Evolutionary conservation across 2,329 filamentous ascomycete species (phyloP).

Genomic region (Colletotrichum orbiculare): DNA sequence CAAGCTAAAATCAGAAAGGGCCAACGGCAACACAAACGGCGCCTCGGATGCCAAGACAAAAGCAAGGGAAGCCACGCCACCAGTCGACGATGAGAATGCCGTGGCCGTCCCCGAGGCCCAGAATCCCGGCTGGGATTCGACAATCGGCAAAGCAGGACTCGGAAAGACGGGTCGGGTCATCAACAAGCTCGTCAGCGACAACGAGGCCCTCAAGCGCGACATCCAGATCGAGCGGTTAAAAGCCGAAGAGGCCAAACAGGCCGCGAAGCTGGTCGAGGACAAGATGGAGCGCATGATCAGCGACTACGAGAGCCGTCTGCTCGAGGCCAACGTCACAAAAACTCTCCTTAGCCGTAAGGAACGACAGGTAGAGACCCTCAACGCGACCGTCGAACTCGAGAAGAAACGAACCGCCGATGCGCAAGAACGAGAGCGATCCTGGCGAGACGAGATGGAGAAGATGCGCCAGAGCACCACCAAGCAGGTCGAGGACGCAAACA

Average conservation of each 20-base stretch:
- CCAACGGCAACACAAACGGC: slow-evolving; percentile 20
- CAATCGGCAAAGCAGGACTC: slow-evolving; percentile 75
- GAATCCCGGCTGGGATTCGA: slow-evolving; percentile 68
- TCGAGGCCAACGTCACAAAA: slow-evolving; percentile 78
- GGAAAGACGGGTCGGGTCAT: slow-evolving; percentile 84
- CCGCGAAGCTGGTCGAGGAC: slow-evolving; percentile 74
- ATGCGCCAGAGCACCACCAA: slow-evolving; percentile 67
- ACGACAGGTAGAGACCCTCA: slow-evolving; percentile 77
- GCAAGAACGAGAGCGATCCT: slow-evolving; percentile 68
- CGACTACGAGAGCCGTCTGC: slow-evolving; percentile 76
- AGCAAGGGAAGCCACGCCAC: slow-evolving; percentile 25
- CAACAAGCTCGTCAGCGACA: slow-evolving; percentile 83
- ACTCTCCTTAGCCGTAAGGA: slow-evolving; percentile 78
- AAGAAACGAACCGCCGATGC: slow-evolving; percentile 70
- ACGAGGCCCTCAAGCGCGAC: slow-evolving; percentile 81
- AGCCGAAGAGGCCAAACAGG: slow-evolving; percentile 77
- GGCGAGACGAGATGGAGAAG: slow-evolving; percentile 73
- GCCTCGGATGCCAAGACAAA: slow-evolving; percentile 25
- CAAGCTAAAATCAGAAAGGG: slow-evolving; percentile 49
- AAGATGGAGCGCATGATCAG: slow-evolving; percentile 76
- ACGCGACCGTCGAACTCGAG: slow-evolving; percentile 72
- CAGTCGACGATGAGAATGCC: slow-evolving; percentile 28
- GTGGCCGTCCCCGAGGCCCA: slow-evolving; percentile 48
- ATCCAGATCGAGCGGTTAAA: slow-evolving; percentile 73
- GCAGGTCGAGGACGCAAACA: slow-evolving; percentile 74